These are phyloP conservation scores for Dipteronia dyeriana DNA, from an alignment of 345 rosid species.

Conservation along the genomic window DNA sequence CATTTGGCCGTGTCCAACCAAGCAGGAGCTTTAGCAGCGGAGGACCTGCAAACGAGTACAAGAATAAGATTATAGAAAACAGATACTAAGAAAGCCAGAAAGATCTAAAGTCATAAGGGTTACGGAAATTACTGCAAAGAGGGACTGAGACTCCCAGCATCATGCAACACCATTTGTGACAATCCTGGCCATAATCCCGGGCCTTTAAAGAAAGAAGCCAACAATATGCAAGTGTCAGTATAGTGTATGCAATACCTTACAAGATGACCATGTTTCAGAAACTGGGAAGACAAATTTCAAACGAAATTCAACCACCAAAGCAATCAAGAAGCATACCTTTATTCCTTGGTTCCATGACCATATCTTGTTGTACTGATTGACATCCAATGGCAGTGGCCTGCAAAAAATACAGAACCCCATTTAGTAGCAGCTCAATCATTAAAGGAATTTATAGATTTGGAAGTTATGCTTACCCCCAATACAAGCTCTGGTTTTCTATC, in stretches of 20 bases:
- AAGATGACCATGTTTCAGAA: neutral
- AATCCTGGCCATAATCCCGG: slow-evolving; percentile 61
- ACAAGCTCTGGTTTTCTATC: slow-evolving; percentile 33
- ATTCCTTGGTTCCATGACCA: slow-evolving; percentile 30
- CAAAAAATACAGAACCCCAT: slow-evolving; percentile 7
- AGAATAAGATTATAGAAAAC: slow-evolving; percentile 12
- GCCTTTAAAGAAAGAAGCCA: slow-evolving; percentile 31
- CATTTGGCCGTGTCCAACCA: slow-evolving; percentile 54
- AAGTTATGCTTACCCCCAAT: slow-evolving; percentile 37
- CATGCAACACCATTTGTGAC: slow-evolving; percentile 35
- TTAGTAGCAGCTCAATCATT: slow-evolving; percentile 10
- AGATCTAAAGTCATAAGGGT: neutral
- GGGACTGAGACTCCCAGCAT: slow-evolving; percentile 30
- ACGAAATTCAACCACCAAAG: neutral
- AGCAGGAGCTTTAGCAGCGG: slow-evolving; percentile 46
- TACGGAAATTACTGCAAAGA: slow-evolving; percentile 43
- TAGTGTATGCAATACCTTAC: slow-evolving; percentile 7
- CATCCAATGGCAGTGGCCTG: slow-evolving; percentile 32
- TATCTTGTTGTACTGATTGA: slow-evolving; percentile 33
- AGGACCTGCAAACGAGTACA: slow-evolving; percentile 39
- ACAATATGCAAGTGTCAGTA: slow-evolving; percentile 5
- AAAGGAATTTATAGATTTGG: slow-evolving; percentile 10
- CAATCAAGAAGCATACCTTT: slow-evolving; percentile 39
- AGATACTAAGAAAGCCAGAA: neutral
- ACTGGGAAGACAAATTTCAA: neutral